Conservation (phyloP, 2,329 filamentous ascomycete species). For the Pochonia chlamydosporia region DNA sequence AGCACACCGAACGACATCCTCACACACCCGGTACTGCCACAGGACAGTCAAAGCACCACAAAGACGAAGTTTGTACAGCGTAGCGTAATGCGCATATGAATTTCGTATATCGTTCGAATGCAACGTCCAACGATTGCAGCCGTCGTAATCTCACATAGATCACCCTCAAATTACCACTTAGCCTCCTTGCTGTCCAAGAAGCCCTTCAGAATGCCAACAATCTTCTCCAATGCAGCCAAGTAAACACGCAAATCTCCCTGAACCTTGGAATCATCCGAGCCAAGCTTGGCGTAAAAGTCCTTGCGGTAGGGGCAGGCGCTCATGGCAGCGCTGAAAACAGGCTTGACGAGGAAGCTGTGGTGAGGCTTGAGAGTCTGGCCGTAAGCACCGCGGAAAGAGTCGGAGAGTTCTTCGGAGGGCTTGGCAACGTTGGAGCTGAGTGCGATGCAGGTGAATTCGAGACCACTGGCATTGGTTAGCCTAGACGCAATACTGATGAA, state of each 20-base stretch:
- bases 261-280: constrained; percentile 59
- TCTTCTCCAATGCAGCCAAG: constrained; percentile 70
- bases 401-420: constrained; percentile 66
- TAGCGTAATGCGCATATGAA: not conserved
- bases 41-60: not conserved
- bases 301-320: constrained; percentile 85
- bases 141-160: not conserved
- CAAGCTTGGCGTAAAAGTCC: constrained; percentile 88
- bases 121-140: not conserved
- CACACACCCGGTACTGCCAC: too few relatives aligned
- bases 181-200: constrained; percentile 52
- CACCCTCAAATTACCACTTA: constrained; percentile 44
- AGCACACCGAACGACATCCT: too few relatives aligned
- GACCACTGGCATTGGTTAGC: constrained; percentile 53
- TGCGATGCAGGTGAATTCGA: constrained; percentile 87
- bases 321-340: constrained; percentile 91
- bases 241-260: constrained; percentile 60
- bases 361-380: constrained; percentile 81
- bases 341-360: constrained; percentile 86
- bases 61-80: not conserved
- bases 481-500: constrained; percentile 2
- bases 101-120: not conserved
- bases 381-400: constrained; percentile 85
- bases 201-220: constrained; percentile 67
- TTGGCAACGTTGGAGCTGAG: constrained; percentile 72